A percentile compares a stretch with the other conserved stretches of the same genome.
Evolutionary conservation across 768 basidiomycete genomes (phyloP).

Genomic region (Boletus rubescentipes): DNA sequence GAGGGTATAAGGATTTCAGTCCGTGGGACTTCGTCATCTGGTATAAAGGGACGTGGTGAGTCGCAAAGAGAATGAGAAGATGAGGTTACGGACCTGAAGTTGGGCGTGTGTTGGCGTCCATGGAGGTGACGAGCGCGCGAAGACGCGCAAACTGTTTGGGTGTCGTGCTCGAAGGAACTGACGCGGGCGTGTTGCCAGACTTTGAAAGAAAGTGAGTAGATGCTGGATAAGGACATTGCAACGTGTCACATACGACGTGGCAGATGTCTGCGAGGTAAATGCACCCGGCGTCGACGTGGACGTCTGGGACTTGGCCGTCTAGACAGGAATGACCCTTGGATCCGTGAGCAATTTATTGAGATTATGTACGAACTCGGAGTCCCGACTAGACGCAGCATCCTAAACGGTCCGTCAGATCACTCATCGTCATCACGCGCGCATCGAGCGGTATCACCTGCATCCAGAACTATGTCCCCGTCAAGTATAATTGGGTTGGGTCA

Average conservation of each 20-base stretch:
- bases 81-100: conserved; percentile 11
- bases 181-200: conserved; percentile 2
- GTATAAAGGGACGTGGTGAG: conserved; percentile 3
- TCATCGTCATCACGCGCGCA: background rate
- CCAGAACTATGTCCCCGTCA: conserved; percentile 62
- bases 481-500: background rate
- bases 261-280: conserved; percentile 36
- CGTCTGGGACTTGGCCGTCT: conserved; percentile 48
- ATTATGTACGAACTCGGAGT: conserved; percentile 71
- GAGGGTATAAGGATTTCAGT: conserved; percentile 74
- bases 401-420: conserved; percentile 26
- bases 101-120: conserved; percentile 35
- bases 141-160: conserved; percentile 70
- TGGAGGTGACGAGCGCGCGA: conserved; percentile 49
- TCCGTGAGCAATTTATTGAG: conserved; percentile 70
- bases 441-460: conserved; percentile 60
- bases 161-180: conserved; percentile 32
- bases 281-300: conserved; percentile 43
- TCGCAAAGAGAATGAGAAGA: background rate
- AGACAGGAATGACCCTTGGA: conserved; percentile 58
- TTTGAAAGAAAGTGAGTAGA: conserved; percentile 2
- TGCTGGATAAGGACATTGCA: background rate
- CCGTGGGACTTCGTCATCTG: conserved; percentile 56
- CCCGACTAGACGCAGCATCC: conserved; percentile 67
- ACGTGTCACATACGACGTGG: conserved; percentile 19